Conservation (phyloP, 179 eudicot species). For the Corrigiola litoralis region DNA sequence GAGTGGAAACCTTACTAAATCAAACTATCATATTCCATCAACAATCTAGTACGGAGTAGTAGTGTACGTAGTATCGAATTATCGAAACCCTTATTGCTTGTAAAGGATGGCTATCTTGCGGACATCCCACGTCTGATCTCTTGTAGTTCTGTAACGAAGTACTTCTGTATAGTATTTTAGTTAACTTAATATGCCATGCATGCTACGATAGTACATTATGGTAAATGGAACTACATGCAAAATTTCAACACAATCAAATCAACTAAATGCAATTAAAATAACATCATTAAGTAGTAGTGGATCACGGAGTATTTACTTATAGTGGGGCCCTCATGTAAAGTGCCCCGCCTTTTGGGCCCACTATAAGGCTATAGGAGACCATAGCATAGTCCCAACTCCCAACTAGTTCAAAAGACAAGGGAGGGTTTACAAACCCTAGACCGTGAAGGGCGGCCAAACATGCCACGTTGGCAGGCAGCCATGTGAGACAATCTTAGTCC, state of each 20-base stretch:
- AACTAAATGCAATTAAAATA: too few species aligned
- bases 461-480: conserved; percentile 28
- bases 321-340: background rate
- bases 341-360: background rate
- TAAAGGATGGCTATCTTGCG: background rate
- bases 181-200: conserved; percentile 16
- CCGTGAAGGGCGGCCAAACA: conserved; percentile 13
- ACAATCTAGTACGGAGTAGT: too few species aligned
- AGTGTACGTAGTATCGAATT: too few species aligned
- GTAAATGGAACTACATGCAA: too few species aligned
- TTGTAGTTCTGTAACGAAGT: too few species aligned
- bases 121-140: conserved; percentile 4
- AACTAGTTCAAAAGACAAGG: conserved; percentile 6
- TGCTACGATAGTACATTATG: too few species aligned
- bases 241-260: too few species aligned
- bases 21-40: too few species aligned
- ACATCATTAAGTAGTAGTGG: too few species aligned
- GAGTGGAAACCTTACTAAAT: too few species aligned
- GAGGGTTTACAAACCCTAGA: conserved; percentile 19
- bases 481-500: conserved; percentile 16
- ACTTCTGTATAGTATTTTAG: too few species aligned
- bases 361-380: background rate
- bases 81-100: too few species aligned
- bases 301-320: background rate
- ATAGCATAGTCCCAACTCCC: conserved; percentile 1